phyloP scores from a whole-genome alignment of 2,329 filamentous ascomycete genomes.

The Pseudogymnoascus sp. region DNA sequence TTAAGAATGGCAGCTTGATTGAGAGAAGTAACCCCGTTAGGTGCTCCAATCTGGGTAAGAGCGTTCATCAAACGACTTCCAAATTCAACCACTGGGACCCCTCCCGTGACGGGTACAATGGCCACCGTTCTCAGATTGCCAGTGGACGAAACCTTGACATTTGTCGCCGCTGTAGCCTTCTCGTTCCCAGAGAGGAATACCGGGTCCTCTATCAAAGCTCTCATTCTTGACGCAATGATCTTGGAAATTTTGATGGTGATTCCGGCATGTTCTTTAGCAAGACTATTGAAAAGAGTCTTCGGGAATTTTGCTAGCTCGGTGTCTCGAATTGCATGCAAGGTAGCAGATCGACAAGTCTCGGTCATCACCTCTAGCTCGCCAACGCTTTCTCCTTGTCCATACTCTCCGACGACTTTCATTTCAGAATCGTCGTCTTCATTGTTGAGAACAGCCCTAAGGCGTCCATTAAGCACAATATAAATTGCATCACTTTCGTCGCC shows the following conservation, averaged over 20 bases:
- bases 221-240: conserved; percentile 93
- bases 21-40: conserved; percentile 82
- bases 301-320: conserved; percentile 96
- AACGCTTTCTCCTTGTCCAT: conserved; percentile 93
- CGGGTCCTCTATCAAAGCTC: conserved; percentile 76
- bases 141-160: conserved; percentile 70
- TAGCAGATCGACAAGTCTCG: conserved; percentile 82
- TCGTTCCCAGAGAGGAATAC: conserved; percentile 60
- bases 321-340: conserved; percentile 90
- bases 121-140: conserved; percentile 90
- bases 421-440: conserved; percentile 59
- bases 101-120: conserved; percentile 80
- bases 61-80: conserved; percentile 83
- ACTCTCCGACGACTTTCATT: conserved; percentile 83
- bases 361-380: conserved; percentile 96
- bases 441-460: conserved; percentile 77
- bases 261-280: conserved; percentile 92
- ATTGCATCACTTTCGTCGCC: conserved; percentile 96
- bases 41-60: conserved; percentile 78
- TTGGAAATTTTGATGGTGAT: conserved; percentile 99
- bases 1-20: conserved; percentile 93
- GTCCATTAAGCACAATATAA: conserved; percentile 93
- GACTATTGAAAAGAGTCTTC: conserved; percentile 91
- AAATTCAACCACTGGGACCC: conserved; percentile 92
- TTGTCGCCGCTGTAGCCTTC: conserved; percentile 48